These are phyloP conservation scores for Pezicula carpinea DNA, from an alignment of 2,329 filamentous ascomycete genomes.

Conservation along the genomic window DNA sequence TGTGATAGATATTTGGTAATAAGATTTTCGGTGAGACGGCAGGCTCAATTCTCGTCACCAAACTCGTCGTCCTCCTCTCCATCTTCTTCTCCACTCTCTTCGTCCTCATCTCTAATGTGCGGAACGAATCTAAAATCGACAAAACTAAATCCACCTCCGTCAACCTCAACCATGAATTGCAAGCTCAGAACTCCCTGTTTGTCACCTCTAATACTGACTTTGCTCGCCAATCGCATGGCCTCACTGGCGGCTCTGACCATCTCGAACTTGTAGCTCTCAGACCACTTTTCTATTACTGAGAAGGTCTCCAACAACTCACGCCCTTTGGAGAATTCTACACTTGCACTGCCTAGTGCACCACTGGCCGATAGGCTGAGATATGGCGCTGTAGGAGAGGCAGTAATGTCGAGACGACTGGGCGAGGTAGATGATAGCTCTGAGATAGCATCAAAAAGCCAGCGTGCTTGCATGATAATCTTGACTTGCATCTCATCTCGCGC, in stretches of 20 bases:
- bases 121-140: constrained; percentile 82
- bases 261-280: constrained; percentile 80
- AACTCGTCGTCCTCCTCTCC: constrained; percentile 37
- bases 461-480: constrained; percentile 90
- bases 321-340: constrained; percentile 61
- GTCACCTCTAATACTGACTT: constrained; percentile 87
- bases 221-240: constrained; percentile 90
- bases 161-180: constrained; percentile 93
- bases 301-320: constrained; percentile 72
- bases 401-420: constrained; percentile 68
- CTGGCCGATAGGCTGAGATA: constrained; percentile 70
- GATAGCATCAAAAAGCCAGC: constrained; percentile 67
- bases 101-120: constrained; percentile 58
- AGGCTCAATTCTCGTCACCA: constrained; percentile 21
- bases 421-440: constrained; percentile 58
- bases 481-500: constrained; percentile 73
- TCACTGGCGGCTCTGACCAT: constrained; percentile 80
- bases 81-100: constrained; percentile 29
- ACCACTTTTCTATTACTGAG: constrained; percentile 53
- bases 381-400: constrained; percentile 54
- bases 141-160: constrained; percentile 65
- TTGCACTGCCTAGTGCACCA: constrained; percentile 55
- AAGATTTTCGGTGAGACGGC: not conserved
- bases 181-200: constrained; percentile 85
- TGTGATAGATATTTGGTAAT: too few species aligned